Evolutionary conservation across 305 asterid species (phyloP).

Genomic region (Solanum chacoense): DNA sequence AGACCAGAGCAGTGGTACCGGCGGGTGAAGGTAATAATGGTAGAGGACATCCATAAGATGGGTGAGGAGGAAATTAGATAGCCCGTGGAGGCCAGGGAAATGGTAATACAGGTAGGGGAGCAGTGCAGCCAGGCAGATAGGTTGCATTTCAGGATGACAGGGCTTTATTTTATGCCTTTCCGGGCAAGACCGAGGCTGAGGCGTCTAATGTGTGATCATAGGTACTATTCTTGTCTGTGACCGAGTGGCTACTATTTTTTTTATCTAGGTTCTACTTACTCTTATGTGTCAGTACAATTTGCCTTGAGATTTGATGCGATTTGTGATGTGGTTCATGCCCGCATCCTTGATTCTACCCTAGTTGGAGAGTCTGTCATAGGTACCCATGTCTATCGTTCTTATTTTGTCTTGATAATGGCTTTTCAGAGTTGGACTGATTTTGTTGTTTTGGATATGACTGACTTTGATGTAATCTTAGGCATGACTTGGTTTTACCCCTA

Average conservation of each 20-base stretch:
- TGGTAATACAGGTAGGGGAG: not conserved
- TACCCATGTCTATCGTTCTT: not conserved
- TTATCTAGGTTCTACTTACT: not conserved
- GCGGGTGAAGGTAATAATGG: not conserved
- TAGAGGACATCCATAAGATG: not conserved
- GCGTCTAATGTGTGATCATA: not conserved
- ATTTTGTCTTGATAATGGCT: not conserved
- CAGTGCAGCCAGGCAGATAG: not conserved
- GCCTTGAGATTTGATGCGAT: not conserved
- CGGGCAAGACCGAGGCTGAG: not conserved
- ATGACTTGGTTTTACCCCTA: not conserved
- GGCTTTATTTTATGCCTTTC: not conserved
- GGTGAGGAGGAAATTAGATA: not conserved
- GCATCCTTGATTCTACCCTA: not conserved
- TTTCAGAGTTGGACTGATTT: not conserved
- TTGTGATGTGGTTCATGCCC: not conserved
- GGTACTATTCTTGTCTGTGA: not conserved
- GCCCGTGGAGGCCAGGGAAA: not conserved
- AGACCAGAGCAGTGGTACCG: not conserved
- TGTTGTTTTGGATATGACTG: not conserved
- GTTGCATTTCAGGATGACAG: not conserved
- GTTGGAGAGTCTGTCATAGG: not conserved
- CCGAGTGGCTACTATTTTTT: not conserved
- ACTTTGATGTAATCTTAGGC: not conserved
- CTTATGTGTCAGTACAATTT: not conserved